Evolutionary conservation across 2,329 filamentous ascomycete species (phyloP).

Genomic region (Pestalotiopsis sp.): DNA sequence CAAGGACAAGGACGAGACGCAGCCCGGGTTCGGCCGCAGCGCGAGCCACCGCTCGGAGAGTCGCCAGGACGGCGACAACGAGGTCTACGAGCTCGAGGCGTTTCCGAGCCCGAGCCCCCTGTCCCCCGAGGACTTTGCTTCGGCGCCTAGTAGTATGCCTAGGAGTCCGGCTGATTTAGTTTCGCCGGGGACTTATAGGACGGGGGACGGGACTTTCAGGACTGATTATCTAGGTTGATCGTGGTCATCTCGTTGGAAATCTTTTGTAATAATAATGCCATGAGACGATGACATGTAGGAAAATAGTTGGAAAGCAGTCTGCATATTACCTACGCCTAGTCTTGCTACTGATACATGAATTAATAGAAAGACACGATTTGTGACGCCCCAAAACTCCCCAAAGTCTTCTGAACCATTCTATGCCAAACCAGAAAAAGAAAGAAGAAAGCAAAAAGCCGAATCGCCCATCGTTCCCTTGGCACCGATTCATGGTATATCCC

Average conservation of each 20-base stretch:
- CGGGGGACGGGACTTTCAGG: slow-evolving; percentile 8
- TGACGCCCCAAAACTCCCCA: background rate
- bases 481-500: background rate
- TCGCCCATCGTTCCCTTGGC: background rate
- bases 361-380: slow-evolving; percentile 2
- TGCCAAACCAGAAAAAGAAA: background rate
- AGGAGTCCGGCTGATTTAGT: background rate
- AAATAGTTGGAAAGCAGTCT: background rate
- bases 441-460: background rate
- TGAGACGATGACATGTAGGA: background rate
- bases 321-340: background rate
- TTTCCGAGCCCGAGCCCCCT: background rate
- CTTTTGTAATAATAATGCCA: background rate
- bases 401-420: background rate
- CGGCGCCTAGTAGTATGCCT: background rate
- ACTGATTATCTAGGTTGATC: background rate
- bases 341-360: background rate
- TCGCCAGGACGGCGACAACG: slow-evolving; percentile 29
- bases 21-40: slow-evolving; percentile 19
- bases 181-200: background rate
- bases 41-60: slow-evolving; percentile 14
- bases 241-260: background rate
- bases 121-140: background rate
- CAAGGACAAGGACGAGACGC: background rate
- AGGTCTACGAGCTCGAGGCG: slow-evolving; percentile 49